A percentile compares a stretch with the other conserved stretches of the same genome.
Evolutionary conservation across 176 grass and related monocot species (phyloP).

Genomic region (Avena eriantha): DNA sequence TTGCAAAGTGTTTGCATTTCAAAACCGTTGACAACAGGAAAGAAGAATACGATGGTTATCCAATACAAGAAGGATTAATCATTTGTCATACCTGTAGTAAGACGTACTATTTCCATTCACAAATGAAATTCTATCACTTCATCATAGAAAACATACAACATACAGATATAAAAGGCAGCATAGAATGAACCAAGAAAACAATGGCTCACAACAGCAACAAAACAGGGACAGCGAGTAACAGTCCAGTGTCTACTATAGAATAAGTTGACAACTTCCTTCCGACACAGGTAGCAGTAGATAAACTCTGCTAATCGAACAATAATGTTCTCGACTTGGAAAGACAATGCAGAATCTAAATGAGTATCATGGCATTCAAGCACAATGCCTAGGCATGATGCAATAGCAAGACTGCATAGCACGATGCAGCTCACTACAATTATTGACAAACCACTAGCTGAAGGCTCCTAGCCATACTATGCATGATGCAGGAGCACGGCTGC

Average conservation of each 20-base stretch:
- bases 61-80: background rate
- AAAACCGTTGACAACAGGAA: background rate
- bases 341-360: conserved; percentile 14
- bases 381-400: conserved; percentile 16
- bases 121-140: background rate
- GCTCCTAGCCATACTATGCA: background rate
- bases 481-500: conserved; percentile 36
- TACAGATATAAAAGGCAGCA: background rate
- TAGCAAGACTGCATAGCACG: conserved; percentile 26
- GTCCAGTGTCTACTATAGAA: background rate
- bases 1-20: background rate
- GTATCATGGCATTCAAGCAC: conserved; percentile 12
- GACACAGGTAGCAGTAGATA: conserved; percentile 4
- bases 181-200: background rate
- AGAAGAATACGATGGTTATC: background rate
- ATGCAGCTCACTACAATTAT: conserved; percentile 46
- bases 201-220: background rate
- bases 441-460: conserved; percentile 1
- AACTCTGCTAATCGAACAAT: conserved; percentile 8
- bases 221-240: background rate
- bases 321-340: conserved; percentile 20
- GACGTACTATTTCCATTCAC: background rate
- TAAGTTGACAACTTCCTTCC: conserved; percentile 1
- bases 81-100: background rate
- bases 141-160: background rate